Base-by-base conservation (phyloP, 2,329 filamentous ascomycete species). In the Fusarium sp. region DNA sequence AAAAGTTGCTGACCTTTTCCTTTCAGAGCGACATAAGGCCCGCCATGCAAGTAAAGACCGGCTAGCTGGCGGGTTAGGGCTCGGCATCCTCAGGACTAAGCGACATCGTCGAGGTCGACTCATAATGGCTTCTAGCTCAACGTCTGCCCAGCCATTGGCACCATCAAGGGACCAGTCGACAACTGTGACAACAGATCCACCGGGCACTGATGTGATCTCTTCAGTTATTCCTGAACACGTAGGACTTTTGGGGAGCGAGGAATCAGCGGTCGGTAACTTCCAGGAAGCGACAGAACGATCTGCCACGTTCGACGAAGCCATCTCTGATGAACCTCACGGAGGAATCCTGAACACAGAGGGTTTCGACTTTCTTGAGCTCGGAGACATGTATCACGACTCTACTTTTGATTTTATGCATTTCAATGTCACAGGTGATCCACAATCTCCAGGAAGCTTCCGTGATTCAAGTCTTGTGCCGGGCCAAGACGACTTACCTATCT, bases 241-340 rank as follows among this genome's bases (percentile, higher is more conserved):
- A 4, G 2, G 0, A n/a, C n/a, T n/a, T n/a, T n/a, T n/a, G n/a
- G 13, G 4, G 18, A 38, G 14, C 10, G 5, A n/a, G 0, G 10
- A 28, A 17, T 17, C 5, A 0, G 7, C 7, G 4, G 7, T 18
- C 7, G 9, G 13, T 7, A n/a, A 12, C 1, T 17, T n/a, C 7
- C 33, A 7, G 14, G 14, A 22, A n/a, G 26, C 14, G 9, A 28
- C 5, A 39, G 18, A 26, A 1, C 20, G 0, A 10, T n/a, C 7
- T 28, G 2, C 24, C 14, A 38, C 20, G 2, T 10, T 28, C 5
- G 5, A 2, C 7, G 7, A 17, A 4, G 2, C 5, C 2, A 28
- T 3, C 7, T n/a, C 35, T 9, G 0, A 3, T 26, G 18, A n/a
- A 1, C 7, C 3, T 9, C 18, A 28, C 0, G n/a, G 26, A 9